A percentile compares a stretch with the other conserved stretches of the same genome.
Conservation (phyloP, 139 green algal genomes). For the Chlamydomonas applanata region DNA sequence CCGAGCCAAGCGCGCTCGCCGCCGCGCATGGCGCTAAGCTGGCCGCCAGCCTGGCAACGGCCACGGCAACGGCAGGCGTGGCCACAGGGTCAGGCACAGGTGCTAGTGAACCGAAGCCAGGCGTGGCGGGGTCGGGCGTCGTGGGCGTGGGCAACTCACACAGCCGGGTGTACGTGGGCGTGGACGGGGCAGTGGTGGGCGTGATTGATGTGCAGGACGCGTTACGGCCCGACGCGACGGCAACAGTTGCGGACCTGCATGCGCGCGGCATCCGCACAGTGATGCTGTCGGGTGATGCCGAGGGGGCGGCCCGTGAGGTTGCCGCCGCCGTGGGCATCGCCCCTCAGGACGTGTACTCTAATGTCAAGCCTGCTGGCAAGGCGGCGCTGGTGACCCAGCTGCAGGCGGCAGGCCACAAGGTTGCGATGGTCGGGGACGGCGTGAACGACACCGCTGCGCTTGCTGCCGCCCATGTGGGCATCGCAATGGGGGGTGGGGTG, state of each 20-base stretch:
- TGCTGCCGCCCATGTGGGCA: conserved; percentile 81
- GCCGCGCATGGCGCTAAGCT: not conserved
- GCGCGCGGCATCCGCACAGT: conserved; percentile 51
- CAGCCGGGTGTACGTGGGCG: conserved; percentile 67
- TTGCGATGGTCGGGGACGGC: conserved; percentile 91
- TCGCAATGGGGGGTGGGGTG: conserved; percentile 80
- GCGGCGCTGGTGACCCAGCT: conserved; percentile 62
- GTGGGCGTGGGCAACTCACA: conserved; percentile 46
- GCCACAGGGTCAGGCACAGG: not conserved
- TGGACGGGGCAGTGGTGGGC: conserved; percentile 11
- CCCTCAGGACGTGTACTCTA: conserved; percentile 49
- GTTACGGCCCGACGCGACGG: conserved; percentile 53
- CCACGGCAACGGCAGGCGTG: conserved; percentile 8
- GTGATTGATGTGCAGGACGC: conserved; percentile 27
- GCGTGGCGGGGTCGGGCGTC: not conserved
- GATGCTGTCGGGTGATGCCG: conserved; percentile 78
- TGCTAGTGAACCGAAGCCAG: too few relatives aligned
- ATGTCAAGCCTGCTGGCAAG: conserved; percentile 71
- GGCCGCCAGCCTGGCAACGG: not conserved
- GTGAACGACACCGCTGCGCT: conserved; percentile 90
- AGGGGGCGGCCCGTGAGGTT: conserved; percentile 50
- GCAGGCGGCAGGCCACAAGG: conserved; percentile 41
- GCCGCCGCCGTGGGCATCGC: conserved; percentile 67
- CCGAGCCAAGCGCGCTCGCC: not conserved
- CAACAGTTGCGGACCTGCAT: conserved; percentile 40